A percentile compares a stretch with the other conserved stretches of the same genome.
phyloP scores from a whole-genome alignment of 179 eudicot genomes.

The Patellifolia procumbens region DNA sequence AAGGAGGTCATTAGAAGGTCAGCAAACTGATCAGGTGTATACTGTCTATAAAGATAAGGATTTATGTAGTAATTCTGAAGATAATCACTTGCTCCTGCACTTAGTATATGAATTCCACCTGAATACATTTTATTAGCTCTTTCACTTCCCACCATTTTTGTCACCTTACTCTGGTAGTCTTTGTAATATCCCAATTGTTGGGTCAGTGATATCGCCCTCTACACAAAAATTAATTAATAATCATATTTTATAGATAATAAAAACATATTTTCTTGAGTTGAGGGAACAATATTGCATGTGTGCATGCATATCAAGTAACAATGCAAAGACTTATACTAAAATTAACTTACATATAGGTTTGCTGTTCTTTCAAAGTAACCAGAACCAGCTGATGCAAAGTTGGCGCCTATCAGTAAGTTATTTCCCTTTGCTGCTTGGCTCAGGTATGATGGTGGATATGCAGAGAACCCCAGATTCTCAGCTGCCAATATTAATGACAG shows the following conservation, averaged over 20 bases:
- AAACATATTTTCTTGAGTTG: no score
- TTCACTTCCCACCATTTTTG: conserved; percentile 35
- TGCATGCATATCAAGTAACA: neutral
- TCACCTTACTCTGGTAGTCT: conserved; percentile 43
- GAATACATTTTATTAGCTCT: conserved; percentile 35
- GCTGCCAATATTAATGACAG: conserved; percentile 1
- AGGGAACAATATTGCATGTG: conserved; percentile 6
- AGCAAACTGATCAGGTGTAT: conserved; percentile 41
- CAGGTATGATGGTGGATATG: conserved; percentile 12
- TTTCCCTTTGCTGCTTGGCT: conserved; percentile 17
- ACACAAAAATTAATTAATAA: neutral
- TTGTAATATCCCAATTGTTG: conserved; percentile 43
- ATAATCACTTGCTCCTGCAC: conserved; percentile 48
- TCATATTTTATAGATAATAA: neutral
- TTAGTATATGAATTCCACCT: conserved; percentile 42
- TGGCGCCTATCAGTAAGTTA: conserved; percentile 28
- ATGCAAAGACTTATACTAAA: neutral
- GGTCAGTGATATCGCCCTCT: conserved; percentile 40
- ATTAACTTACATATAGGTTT: conserved; percentile 38
- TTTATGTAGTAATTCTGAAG: conserved; percentile 45
- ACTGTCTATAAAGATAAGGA: conserved; percentile 35
- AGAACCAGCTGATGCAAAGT: conserved; percentile 51
- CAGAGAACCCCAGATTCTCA: conserved; percentile 13
- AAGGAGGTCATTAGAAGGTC: conserved; percentile 37
- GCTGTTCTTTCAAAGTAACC: conserved; percentile 46